Evolutionary conservation across 306 rosid genomes (phyloP), one percentile per base, ranked within the genome.

Genomic region (Purshia tridentata): DNA sequence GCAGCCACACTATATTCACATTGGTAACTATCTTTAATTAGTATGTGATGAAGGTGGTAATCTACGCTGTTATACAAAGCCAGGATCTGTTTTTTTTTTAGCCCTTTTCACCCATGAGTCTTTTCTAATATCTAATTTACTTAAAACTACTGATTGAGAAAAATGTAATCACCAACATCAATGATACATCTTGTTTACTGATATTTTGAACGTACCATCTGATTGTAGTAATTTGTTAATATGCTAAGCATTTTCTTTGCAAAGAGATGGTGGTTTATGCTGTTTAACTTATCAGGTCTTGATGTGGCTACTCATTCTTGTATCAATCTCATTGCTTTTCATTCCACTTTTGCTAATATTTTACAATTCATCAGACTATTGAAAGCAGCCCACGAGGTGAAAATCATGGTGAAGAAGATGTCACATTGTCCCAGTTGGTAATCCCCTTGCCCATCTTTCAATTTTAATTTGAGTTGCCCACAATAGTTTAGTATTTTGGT

Each of bases 1-100:
- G 97, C 79, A 91, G 97, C 87, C 95, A 88, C 89, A 88, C 95
- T 66, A 85, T 91, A 79, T 88, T 91, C 84, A 89, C 97, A 77
- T 69, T 91, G 97, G 97, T 91, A 91, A 73, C 76, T 50, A 56
- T 78, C 45, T 76, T 66, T 73, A 41, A 58, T 48, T 76, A 66
- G 74, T 55, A 65, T 59, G 35, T 48, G 42, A 42, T 55, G 8
- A 20, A 13, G 18, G 19, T 55, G 53, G 67, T 63, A 63, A n/a
- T 53, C 14, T 70, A 20, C 13, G 12, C 18, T 70, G 22, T 55
- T 13, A 53, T 16, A 13, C 4, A 13, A 4, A 41, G 52, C 74
- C 20, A 54, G 16, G 20, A 54, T 50, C 52, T 19, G 40, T 19
- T 70, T 12, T 63, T 42, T 42, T 55, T 68, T 4, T 40, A 12